These are phyloP conservation scores for Colletotrichum salicis DNA, from an alignment of 2,329 filamentous ascomycete species.

Conservation along the genomic window DNA sequence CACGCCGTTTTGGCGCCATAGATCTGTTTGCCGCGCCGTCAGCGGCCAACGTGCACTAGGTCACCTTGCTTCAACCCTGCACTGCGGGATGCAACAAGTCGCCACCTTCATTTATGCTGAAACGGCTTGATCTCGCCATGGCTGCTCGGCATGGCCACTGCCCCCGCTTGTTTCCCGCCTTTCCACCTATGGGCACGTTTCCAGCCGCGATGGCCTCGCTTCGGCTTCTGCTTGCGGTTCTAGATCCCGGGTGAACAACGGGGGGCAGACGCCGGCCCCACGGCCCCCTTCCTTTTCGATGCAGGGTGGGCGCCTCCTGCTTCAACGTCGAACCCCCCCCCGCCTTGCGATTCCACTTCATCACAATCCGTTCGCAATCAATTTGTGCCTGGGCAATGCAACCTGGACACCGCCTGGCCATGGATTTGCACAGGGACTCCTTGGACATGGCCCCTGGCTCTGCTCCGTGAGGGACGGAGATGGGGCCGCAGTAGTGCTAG, in stretches of 20 bases:
- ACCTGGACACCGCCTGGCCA: conserved; percentile 11
- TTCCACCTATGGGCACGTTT: conserved; percentile 32
- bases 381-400: not conserved
- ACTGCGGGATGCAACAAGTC: conserved; percentile 28
- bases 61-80: conserved; percentile 19
- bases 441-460: conserved; percentile 9
- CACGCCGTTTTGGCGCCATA: not conserved
- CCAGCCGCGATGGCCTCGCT: conserved; percentile 22
- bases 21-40: not conserved
- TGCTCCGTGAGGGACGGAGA: conserved; percentile 12
- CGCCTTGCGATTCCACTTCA: not conserved
- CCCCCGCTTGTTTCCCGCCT: conserved; percentile 26
- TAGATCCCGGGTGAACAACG: conserved; percentile 7
- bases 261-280: conserved; percentile 14
- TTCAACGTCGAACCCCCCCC: conserved; percentile 20
- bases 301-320: conserved; percentile 27
- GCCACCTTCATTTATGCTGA: conserved; percentile 35
- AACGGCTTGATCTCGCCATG: conserved; percentile 31
- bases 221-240: conserved; percentile 9
- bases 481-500: conserved; percentile 21
- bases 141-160: conserved; percentile 21
- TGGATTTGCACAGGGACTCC: conserved; percentile 30
- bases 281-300: not conserved
- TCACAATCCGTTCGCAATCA: not conserved
- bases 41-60: not conserved